A percentile compares a stretch with the other conserved stretches of the same genome.
These are phyloP conservation scores for Diaporthe helianthi DNA, from an alignment of 2,329 filamentous ascomycete genomes.

Conservation along the genomic window DNA sequence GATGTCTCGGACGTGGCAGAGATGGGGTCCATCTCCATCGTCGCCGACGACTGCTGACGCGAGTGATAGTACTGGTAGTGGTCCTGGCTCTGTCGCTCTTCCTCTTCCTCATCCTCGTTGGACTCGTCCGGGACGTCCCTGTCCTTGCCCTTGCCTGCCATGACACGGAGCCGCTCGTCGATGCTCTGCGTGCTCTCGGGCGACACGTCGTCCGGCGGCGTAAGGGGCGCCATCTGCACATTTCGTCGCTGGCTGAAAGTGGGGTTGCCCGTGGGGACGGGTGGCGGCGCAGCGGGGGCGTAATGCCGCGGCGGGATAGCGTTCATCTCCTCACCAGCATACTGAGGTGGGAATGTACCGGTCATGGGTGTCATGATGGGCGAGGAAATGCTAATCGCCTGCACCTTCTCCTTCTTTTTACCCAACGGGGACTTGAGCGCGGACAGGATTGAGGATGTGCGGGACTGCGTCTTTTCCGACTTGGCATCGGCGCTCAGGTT, in stretches of 20 bases:
- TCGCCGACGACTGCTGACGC: conserved; percentile 48
- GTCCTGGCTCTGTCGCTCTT: conserved; percentile 19
- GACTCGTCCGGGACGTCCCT: conserved; percentile 28
- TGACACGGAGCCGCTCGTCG: conserved; percentile 59
- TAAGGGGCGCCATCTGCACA: conserved; percentile 50
- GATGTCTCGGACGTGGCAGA: conserved; percentile 61
- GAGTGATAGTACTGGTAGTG: conserved; percentile 41
- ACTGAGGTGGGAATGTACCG: conserved; percentile 60
- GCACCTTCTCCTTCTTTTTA: conserved; percentile 60
- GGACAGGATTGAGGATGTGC: conserved; percentile 65
- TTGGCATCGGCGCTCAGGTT: conserved; percentile 51
- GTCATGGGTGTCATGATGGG: conserved; percentile 71
- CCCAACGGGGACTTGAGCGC: conserved; percentile 67
- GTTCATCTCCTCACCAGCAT: conserved; percentile 63
- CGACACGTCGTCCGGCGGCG: conserved; percentile 51
- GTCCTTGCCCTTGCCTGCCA: conserved; percentile 32
- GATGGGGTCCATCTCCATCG: conserved; percentile 54
- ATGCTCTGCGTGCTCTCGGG: conserved; percentile 59
- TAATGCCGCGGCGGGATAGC: conserved; percentile 65
- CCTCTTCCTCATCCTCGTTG: conserved; percentile 28
- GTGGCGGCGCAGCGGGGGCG: conserved; percentile 62
- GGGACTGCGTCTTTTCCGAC: conserved; percentile 61
- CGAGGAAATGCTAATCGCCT: conserved; percentile 66
- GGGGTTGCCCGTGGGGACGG: conserved; percentile 57
- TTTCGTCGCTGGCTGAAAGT: conserved; percentile 45